Base-by-base conservation (phyloP, 345 rosid genomes). In the Dipteronia dyeriana region DNA sequence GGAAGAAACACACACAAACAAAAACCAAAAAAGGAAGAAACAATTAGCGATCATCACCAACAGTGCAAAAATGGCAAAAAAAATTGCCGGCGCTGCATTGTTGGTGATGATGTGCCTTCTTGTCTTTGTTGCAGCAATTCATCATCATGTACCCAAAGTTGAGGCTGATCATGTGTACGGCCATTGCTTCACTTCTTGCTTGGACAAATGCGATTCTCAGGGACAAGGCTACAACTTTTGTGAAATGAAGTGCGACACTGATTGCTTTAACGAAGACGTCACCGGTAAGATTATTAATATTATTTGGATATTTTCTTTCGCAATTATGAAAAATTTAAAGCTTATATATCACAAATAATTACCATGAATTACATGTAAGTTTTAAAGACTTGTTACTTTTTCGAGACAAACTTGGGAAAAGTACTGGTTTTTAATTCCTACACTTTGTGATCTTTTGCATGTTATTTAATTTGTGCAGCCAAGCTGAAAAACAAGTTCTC, bases 211-310 rank as follows among this genome's bases (percentile, higher is more conserved):
- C 79, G 38, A 38, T 11, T 19, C 39, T n/a, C 23, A 20, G 1
- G 82, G 78, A 5, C 7, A 43, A 1, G 79, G 79, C 74, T 45
- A 60, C n/a, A 60, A 75, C 60, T 14, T 63, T 47, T 81, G 85
- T 39, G 78, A 83, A 66, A 79, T 83, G 88, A 82, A 79, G 80
- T 83, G 86, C 64, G 84, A 85, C 19, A 26, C 75, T 12, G 78
- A 79, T 29, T 86, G 88, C 77, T 66, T 76, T 61, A 29, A 71
- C 45, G 68, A 71, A 25, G 75, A 75, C 3, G 2, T 68, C 20
- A 71, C 65, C 0, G 86, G 86, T 78, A 80, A 57, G 7, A 0
- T 11, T 65, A 25, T 7, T 13, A 34, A 34, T 34, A 34, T 34
- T 34, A 34, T 34, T 34, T 34, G 38, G 4, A 5, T 34, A 34